Base-by-base conservation (phyloP, 1,284 basidiomycete species). In the Tylopilus sp. region DNA sequence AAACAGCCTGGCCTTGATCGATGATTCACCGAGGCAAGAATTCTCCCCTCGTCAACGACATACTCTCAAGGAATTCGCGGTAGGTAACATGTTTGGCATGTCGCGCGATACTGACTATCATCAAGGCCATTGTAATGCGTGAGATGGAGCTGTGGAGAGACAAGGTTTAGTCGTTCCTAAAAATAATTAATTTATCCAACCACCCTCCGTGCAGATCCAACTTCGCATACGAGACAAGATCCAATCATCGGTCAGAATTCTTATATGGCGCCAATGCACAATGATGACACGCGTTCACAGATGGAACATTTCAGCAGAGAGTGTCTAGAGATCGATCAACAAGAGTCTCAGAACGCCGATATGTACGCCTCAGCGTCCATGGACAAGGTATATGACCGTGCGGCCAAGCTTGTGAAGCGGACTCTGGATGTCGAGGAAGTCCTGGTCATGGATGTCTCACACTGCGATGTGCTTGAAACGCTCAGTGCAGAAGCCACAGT, bases 271-370 rank as follows among this genome's bases (percentile, higher is more conserved):
- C 21, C 12, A 33, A 23, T 6, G 31, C 41, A 25, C 12, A 21
- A 11, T 46, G 19, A 13, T 44, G 33, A 53, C 35, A 51, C 19
- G 44, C 19, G 34, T 31, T 54, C 44, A 13, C 54, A 89, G 77
- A 97, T 97, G 90, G 94, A 97, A 67, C 82, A 90, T 57, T 97
- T 97, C 64, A 95, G 91, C 43, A 83, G 94, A 41, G 92, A 97
- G 68, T 96, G 93, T 60, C 77, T 97, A 35, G 94, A 97, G 66
- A 89, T 95, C 58, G 92, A 97, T 63, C 82, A 77, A 48, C 78
- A 84, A 51, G 67, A 71, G 9, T 60, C 59, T 28, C 53, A 53
- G 44, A 61, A 46, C 18, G 18, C 52, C 42, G 56, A 70, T 44
- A 53, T 56, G 49, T 64, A 64, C 21, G 68, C 70, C 44, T 59